Base-by-base conservation (phyloP, 1,284 basidiomycete species). In the Hypsizygus ulmarius region DNA sequence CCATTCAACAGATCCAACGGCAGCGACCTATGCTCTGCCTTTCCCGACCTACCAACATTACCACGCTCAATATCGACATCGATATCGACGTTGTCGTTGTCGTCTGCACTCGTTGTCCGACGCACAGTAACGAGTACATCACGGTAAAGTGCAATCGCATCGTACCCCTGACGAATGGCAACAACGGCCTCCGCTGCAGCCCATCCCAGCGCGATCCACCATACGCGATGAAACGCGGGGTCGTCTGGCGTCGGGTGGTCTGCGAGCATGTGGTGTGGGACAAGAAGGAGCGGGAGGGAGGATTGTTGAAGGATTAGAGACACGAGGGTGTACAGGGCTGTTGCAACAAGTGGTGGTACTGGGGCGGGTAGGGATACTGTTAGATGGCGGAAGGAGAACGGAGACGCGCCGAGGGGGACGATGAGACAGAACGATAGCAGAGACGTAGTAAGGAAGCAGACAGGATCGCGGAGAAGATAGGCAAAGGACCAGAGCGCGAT, bases 141-240 rank as follows among this genome's bases (percentile, higher is more conserved):
- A 38, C 73, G 71, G 63, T 90, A 90, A 9, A 84, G 65, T 10
- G 69, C 67, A 36, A 90, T 74, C 30, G 79, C 77, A 42, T 76
- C 75, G 59, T 87, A 90, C 3, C 84, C 85, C 60, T 89, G 87
- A 43, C 70, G 67, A 44, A 88, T 71, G 9, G 79, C 78, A 2
- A 80, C 78, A 14, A 75, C 56, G 5, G 81, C 80, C 56, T 88
- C 87, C 5, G 81, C 81, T 5, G 75, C 65, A 11, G 82, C 82
- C 78, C 82, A 87, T 0, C 84, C 84, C 2, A 90, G 68, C 2
- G 82, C 82, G 21, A 86, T 64, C 81, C 83, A 87, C 86, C 87
- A 89, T 5, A 84, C 78, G 18, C 78, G 73, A 15, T 66, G 62
- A 66, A 90, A 90, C 2, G 78, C 75, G 0, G 71, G 64, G 55